Base-by-base conservation (phyloP, 164 flowering plant species). In the Magnolia officinalis region DNA sequence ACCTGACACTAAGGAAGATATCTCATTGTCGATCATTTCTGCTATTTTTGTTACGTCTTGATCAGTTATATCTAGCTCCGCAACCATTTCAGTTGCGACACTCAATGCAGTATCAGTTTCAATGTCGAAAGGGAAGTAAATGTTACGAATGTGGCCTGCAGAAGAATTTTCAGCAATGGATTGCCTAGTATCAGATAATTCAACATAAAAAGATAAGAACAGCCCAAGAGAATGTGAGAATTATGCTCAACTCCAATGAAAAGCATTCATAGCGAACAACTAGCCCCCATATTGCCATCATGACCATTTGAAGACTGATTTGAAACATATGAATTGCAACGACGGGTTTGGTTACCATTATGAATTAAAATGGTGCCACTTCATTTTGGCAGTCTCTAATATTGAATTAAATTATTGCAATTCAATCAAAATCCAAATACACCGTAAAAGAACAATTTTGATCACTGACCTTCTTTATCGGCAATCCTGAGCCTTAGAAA, bases 1-100 rank as follows among this genome's bases (percentile, higher is more conserved):
- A 2, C 83, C 94, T 0, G 98, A 96, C 1, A 96, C 94, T 52
- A 94, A 80, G 16, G 86, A 72, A 58, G 90, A 81, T 70, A 96
- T 96, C 82, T 94, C 97, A n/a, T 83, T 84, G 77, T 96, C 97
- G 31, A 96, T 96, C 96, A 96, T 91, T 37, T 91, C 91, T 19
- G 98, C 93, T 81, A 94, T 92, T 73, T 84, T 87, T 18, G 86
- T 88, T 71, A 90, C 98, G 73, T 94, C 97, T 85, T 96, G 97
- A 71, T 94, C 96, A 10, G 85, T 89, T 6, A 96, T 86, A 75
- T 92, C 98, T 37, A 94, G 85, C 74, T 95, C 98, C 0, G 84
- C 79, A 50, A 96, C 90, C 99, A 96, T 96, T 85, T 96, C 99
- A 13, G 85, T 83, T 0, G 98, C 97, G 69, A 96, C 98, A 74